A percentile compares a stretch with the other conserved stretches of the same genome.
Conservation (phyloP, 192 early-diverging fungal species). For the Umbelopsis sp. region DNA sequence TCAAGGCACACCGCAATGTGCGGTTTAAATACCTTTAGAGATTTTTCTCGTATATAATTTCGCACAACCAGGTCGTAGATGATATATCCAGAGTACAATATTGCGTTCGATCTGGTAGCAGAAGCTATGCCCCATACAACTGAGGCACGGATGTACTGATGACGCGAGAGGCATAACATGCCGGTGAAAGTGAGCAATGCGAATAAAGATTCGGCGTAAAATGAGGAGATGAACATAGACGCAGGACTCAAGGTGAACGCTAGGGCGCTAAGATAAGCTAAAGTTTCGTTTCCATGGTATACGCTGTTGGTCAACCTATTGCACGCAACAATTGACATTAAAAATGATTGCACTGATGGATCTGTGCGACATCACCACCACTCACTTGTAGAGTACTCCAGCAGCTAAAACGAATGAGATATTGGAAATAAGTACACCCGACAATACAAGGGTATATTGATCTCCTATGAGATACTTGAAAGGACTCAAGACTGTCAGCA, state of each 20-base stretch:
- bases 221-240: slow-evolving; percentile 83
- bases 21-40: background rate
- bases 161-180: slow-evolving; percentile 57
- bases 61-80: slow-evolving; percentile 60
- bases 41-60: background rate
- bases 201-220: slow-evolving; percentile 89
- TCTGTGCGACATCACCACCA: background rate
- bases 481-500: slow-evolving; percentile 53
- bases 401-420: slow-evolving; percentile 74
- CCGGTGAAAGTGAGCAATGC: slow-evolving; percentile 77
- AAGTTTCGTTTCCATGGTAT: slow-evolving; percentile 37
- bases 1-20: background rate
- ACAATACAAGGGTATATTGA: slow-evolving; percentile 49
- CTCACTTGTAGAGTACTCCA: slow-evolving; percentile 67
- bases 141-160: slow-evolving; percentile 59
- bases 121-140: slow-evolving; percentile 62
- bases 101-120: slow-evolving; percentile 77
- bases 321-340: no score
- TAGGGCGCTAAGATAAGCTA: slow-evolving; percentile 67
- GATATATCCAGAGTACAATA: slow-evolving; percentile 83
- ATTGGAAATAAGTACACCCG: slow-evolving; percentile 78
- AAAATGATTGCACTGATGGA: background rate
- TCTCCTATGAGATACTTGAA: slow-evolving; percentile 38
- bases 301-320: slow-evolving; percentile 24
- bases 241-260: slow-evolving; percentile 78